Evolutionary conservation across 1,284 basidiomycete species (phyloP).

Genomic region (Sporisorium reilianum): DNA sequence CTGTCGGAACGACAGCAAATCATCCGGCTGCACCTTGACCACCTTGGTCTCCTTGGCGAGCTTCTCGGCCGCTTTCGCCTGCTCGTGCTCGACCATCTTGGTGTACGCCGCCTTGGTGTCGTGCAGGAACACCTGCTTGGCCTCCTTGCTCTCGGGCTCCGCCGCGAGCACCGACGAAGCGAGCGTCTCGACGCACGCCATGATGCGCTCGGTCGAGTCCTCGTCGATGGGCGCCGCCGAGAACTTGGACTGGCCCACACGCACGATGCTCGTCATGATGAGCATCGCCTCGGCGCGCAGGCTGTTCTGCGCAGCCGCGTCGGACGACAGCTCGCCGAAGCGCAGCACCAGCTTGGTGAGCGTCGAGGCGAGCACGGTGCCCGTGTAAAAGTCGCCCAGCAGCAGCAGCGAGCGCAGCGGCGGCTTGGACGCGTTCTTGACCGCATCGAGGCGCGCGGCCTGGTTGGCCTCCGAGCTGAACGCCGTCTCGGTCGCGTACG

Average conservation of each 20-base stretch:
- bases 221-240: slow-evolving; percentile 94
- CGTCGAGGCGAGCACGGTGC: slow-evolving; percentile 86
- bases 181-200: slow-evolving; percentile 94
- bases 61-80: slow-evolving; percentile 79
- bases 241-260: slow-evolving; percentile 96
- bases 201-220: slow-evolving; percentile 94
- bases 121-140: slow-evolving; percentile 85
- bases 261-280: slow-evolving; percentile 96
- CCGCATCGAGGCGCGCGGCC: slow-evolving; percentile 78
- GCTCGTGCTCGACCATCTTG: slow-evolving; percentile 90
- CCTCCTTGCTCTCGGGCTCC: slow-evolving; percentile 74
- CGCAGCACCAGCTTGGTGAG: slow-evolving; percentile 92
- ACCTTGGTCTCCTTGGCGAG: slow-evolving; percentile 81
- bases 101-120: slow-evolving; percentile 94
- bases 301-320: slow-evolving; percentile 74
- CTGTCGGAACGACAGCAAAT: slow-evolving; percentile 90
- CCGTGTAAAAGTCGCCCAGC: slow-evolving; percentile 97
- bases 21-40: slow-evolving; percentile 87
- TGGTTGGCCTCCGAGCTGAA: slow-evolving; percentile 79
- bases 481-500: slow-evolving; percentile 96
- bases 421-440: slow-evolving; percentile 88
- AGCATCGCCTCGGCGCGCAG: slow-evolving; percentile 95
- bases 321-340: slow-evolving; percentile 76
- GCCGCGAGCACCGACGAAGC: slow-evolving; percentile 70
- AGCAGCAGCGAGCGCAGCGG: slow-evolving; percentile 91